Base-by-base conservation (phyloP, 495 filamentous ascomycete genomes). In the Aspergillus kassunensis region DNA sequence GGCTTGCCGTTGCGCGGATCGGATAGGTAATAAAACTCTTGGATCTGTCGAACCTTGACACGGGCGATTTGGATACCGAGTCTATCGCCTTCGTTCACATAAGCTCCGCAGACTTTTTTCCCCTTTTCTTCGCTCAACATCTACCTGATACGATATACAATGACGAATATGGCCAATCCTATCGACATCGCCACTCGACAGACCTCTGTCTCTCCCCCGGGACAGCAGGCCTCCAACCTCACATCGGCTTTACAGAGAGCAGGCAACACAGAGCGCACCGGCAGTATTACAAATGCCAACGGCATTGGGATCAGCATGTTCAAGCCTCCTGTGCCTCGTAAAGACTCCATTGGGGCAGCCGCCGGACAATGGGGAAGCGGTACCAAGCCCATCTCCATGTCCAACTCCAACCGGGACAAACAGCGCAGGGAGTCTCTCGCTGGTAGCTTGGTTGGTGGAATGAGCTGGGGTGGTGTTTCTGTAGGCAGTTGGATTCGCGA, bases 381-480 rank as follows among this genome's bases (percentile, higher is more conserved):
- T 53, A 85, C 89, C 20, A 89, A 88, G 69, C 90, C 91, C 34
- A 96, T 96, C 51, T 88, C 88, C 27, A 84, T 91, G 78, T 81
- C 81, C 44, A 85, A 84, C 54, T 82, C 85, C 15, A 88, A 86
- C 64, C 80, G 86, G 63, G 85, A 90, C 55, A 79, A 83, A 59
- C 79, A 73, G 44, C 85, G 93, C 49, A 80, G 92, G 57, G 93
- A 96, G 67, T 92, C 88, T 59, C 68, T 90, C 54, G 89, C 87
- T 43, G 85, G 90, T 44, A 98, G 95, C 72, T 72, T 97, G 61
- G 86, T 91, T 57, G 86, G 82, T 53, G 91, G 90, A 45, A 95
- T 97, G 90, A 97, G 95, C 65, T 98, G 91, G 91, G 93, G 95
- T 63, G 95, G 92, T 49, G 79, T 95, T 19, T 97, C 93, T 35